Base-by-base conservation (phyloP, 2,329 filamentous ascomycete genomes). In the Didymellaceae sp. region DNA sequence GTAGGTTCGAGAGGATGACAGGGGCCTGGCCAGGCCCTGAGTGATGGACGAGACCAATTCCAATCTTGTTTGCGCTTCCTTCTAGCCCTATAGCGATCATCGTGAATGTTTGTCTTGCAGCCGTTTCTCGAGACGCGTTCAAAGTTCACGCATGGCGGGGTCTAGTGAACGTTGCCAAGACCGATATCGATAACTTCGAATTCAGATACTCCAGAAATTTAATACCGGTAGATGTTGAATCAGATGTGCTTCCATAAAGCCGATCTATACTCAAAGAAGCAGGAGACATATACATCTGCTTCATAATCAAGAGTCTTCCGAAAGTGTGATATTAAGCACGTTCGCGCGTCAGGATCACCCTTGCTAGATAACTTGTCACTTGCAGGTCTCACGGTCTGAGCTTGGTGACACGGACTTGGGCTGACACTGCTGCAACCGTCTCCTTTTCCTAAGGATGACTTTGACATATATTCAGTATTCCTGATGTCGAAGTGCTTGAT, bases 51-150 rank as follows among this genome's bases (percentile, higher is more conserved):
- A 99, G 80, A 67, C 94, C 94, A 51, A 97, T 88, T 61, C 93
- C 94, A 43, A 99, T 86, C 77, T 99, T 99, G 81, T 99, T 99
- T 75, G 94, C 94, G 49, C 91, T 96, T 73, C 94, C 93, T 80
- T 99, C 94, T 71, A 90, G 82, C 17, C 87, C 87, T 65, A 90
- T 81, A 22, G 86, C 82, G 61, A 89, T 87, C 79, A 86, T 86
- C 42, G 52, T 73, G 54, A 28, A 18, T 33, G 45, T 43, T 40
- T 39, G 42, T 40, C 31, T 48, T 44, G 13, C 13, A 18, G 6
- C 5, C 30, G 5, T n/a, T n/a, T 11, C 30, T 42, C 34, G 41
- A 35, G 43, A 48, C 39, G 58, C 48, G 52, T 54, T 37, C 51
- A 35, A 53, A 24, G 32, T 43, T 47, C 45, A 48, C 40, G 10